Conservation (phyloP, 257 asterid species). For the Solanum verrucosum region DNA sequence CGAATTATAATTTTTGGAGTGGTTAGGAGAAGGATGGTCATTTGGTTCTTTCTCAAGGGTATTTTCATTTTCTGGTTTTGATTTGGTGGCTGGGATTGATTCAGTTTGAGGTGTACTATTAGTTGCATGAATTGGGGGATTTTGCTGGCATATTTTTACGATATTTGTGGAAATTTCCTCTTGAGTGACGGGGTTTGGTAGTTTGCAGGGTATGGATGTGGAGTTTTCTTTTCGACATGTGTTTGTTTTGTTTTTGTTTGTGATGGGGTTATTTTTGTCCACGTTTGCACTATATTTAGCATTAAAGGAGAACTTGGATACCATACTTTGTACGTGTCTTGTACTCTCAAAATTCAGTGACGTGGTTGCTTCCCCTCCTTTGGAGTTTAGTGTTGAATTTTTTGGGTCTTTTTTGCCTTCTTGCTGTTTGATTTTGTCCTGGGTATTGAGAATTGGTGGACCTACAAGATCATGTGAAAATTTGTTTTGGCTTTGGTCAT, state of each 20-base stretch:
- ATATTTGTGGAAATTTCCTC: neutral
- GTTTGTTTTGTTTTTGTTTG: neutral
- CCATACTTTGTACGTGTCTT: neutral
- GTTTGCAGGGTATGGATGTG: neutral
- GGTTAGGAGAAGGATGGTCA: neutral
- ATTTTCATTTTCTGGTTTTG: neutral
- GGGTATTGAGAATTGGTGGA: neutral
- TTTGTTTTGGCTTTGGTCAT: neutral
- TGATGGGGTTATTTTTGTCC: neutral
- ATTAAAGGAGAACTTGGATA: neutral
- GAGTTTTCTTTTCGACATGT: neutral
- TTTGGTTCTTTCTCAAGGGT: neutral
- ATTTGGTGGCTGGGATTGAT: neutral
- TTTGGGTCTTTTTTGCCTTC: neutral
- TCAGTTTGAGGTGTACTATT: neutral
- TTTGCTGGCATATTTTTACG: neutral
- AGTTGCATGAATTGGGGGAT: neutral
- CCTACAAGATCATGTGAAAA: neutral
- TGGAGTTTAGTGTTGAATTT: neutral
- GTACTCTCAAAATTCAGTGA: neutral
- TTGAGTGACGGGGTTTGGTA: neutral
- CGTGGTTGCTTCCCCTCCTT: neutral
- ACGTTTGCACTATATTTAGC: neutral
- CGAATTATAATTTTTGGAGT: neutral
- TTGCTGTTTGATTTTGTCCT: neutral